A percentile compares a stretch with the other conserved stretches of the same genome.
These are phyloP conservation scores for Aspergillus leporis DNA, from an alignment of 495 filamentous ascomycete species.

Conservation along the genomic window DNA sequence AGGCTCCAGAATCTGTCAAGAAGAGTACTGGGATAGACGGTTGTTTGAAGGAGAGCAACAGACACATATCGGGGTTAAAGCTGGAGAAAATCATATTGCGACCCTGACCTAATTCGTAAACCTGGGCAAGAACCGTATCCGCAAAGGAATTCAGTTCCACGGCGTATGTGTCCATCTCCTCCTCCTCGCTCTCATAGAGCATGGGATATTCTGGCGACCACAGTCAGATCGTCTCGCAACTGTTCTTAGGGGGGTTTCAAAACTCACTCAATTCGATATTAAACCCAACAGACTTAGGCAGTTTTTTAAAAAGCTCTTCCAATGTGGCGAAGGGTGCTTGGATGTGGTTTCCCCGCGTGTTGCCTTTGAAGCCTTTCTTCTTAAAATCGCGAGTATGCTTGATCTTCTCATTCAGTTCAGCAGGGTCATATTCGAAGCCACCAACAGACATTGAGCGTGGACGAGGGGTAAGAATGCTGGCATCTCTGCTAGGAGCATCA, in stretches of 20 bases:
- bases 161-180: slow-evolving; percentile 96
- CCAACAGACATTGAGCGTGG: slow-evolving; percentile 60
- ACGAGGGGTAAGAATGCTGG: slow-evolving; percentile 26
- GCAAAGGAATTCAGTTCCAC: slow-evolving; percentile 97
- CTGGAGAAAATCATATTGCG: slow-evolving; percentile 92
- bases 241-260: slow-evolving; percentile 19
- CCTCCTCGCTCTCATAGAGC: slow-evolving; percentile 88
- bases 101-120: slow-evolving; percentile 71
- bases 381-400: slow-evolving; percentile 96
- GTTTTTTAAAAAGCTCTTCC: slow-evolving; percentile 84
- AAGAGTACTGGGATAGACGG: slow-evolving; percentile 94
- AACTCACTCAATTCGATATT: slow-evolving; percentile 92
- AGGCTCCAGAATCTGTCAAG: slow-evolving; percentile 81
- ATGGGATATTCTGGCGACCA: slow-evolving; percentile 79
- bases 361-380: slow-evolving; percentile 90
- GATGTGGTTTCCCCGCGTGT: slow-evolving; percentile 89
- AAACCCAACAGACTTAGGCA: slow-evolving; percentile 82
- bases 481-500: slow-evolving; percentile 10
- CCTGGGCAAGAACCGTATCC: slow-evolving; percentile 85
- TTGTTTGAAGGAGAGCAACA: slow-evolving; percentile 92
- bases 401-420: slow-evolving; percentile 86
- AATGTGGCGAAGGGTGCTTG: slow-evolving; percentile 93
- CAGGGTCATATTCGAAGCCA: slow-evolving; percentile 48
- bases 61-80: slow-evolving; percentile 96
- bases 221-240: slow-evolving; percentile 33